These are phyloP conservation scores for Naganishia randhawae DNA, from an alignment of 768 basidiomycete genomes.

Conservation along the genomic window DNA sequence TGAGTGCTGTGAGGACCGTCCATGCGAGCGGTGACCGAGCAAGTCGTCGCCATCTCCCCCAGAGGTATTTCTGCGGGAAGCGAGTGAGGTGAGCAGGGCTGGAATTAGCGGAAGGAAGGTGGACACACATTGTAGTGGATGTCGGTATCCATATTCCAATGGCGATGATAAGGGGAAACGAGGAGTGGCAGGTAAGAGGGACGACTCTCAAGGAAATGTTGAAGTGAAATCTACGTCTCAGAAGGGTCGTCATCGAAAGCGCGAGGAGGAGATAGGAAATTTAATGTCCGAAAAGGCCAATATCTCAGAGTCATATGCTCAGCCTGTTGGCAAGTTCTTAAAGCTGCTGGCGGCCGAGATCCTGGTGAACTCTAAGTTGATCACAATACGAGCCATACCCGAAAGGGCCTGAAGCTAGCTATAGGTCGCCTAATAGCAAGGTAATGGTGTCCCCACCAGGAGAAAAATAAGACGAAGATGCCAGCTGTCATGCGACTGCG, in stretches of 20 bases:
- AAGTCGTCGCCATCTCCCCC: slow-evolving; percentile 11
- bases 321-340: no score
- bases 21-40: slow-evolving; percentile 5
- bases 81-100: no score
- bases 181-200: not conserved
- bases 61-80: slow-evolving; percentile 1
- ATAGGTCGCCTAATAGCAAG: no score
- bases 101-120: no score
- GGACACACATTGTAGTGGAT: slow-evolving; percentile 16
- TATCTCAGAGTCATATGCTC: no score
- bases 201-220: not conserved
- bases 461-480: no score
- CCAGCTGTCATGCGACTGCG: no score
- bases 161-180: not conserved
- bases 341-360: no score
- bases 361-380: no score
- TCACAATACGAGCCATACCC: no score
- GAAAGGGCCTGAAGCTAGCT: no score
- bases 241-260: slow-evolving; percentile 15
- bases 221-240: slow-evolving; percentile 9
- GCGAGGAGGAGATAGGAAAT: not conserved
- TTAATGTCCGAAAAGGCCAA: not conserved
- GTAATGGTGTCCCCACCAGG: no score
- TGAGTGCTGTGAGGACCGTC: not conserved
- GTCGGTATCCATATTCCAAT: not conserved